phyloP scores from a whole-genome alignment of 2,329 filamentous ascomycete species.

The Diaporthe sp. region DNA sequence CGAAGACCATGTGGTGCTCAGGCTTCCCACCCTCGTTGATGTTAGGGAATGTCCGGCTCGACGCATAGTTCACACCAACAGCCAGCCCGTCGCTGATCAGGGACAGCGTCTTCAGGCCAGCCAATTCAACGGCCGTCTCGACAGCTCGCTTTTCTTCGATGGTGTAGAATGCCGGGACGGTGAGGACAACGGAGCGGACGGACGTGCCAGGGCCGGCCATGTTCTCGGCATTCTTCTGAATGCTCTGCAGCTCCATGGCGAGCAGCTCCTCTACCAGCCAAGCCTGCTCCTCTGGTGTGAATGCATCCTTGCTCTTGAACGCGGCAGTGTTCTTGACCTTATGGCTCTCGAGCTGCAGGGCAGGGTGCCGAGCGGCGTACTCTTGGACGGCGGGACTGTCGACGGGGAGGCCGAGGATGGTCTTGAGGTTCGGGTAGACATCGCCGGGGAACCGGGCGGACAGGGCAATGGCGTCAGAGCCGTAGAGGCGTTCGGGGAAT shows the following conservation, averaged over 20 bases:
- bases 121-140: slow-evolving; percentile 86
- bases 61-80: slow-evolving; percentile 96
- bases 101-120: slow-evolving; percentile 87
- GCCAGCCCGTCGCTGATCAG: slow-evolving; percentile 91
- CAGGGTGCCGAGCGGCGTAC: slow-evolving; percentile 84
- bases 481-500: slow-evolving; percentile 92
- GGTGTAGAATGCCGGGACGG: slow-evolving; percentile 91
- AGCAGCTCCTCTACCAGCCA: slow-evolving; percentile 92
- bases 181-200: slow-evolving; percentile 88
- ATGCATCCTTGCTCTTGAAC: slow-evolving; percentile 83
- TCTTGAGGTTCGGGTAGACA: slow-evolving; percentile 94
- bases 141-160: slow-evolving; percentile 90
- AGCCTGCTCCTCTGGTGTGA: slow-evolving; percentile 71
- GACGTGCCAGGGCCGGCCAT: slow-evolving; percentile 81
- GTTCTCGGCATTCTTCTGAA: slow-evolving; percentile 88
- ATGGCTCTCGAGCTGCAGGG: slow-evolving; percentile 76
- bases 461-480: slow-evolving; percentile 90
- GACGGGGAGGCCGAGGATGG: slow-evolving; percentile 82
- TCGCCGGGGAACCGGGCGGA: slow-evolving; percentile 91
- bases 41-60: slow-evolving; percentile 88
- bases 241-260: slow-evolving; percentile 95
- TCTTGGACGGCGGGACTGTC: slow-evolving; percentile 74
- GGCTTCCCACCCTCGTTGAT: slow-evolving; percentile 86
- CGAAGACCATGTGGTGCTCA: slow-evolving; percentile 93
- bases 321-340: slow-evolving; percentile 77